Evolutionary conservation across 306 rosid genomes (phyloP), one percentile per base, ranked within the genome.

Genomic region (Geum urbanum): DNA sequence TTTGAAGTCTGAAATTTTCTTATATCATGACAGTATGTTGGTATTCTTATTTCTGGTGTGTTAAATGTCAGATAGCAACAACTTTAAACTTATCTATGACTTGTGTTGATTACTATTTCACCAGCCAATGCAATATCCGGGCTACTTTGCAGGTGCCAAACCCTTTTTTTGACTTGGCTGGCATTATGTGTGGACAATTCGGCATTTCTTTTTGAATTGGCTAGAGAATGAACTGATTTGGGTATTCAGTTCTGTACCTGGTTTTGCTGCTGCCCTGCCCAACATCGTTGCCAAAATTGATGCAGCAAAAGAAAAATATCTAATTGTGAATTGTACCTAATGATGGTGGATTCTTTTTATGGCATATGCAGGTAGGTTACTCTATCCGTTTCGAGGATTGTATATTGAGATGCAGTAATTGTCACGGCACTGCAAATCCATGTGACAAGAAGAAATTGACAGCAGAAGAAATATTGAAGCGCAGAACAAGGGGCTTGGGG

Each of bases 181-280:
- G 99, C 84, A 95, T 95, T 75, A 89, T 95, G 99, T 95, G 99
- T 79, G 99, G 99, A 75, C 99, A 95, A 86, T 91, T 89, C 77
- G 95, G 97, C 44, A 74, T 89, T 78, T 86, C 97, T 7, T 95
- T 95, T 96, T 95, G 52, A 80, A 87, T 57, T 95, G 97, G 97
- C 86, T 95, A 59, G 97, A 95, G 78, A 89, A 91, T 70, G 92
- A 95, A 78, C 72, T 91, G 78, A 87, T 95, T 61, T 78, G 97
- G 97, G 80, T 95, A 54, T 85, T 95, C 74, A 87, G 99, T 75
- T 83, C 82, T 63, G 76, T 89, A 67, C 97, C 99, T 5, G 96
- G 92, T 71, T 81, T 95, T 59, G 85, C 88, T 39, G 83, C 92
- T 7, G 68, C 79, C 58, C 77, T 89, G 77, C 92, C 96, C 20